These are phyloP conservation scores for Tylopilus felleus DNA, from an alignment of 768 basidiomycete genomes.

Conservation along the genomic window DNA sequence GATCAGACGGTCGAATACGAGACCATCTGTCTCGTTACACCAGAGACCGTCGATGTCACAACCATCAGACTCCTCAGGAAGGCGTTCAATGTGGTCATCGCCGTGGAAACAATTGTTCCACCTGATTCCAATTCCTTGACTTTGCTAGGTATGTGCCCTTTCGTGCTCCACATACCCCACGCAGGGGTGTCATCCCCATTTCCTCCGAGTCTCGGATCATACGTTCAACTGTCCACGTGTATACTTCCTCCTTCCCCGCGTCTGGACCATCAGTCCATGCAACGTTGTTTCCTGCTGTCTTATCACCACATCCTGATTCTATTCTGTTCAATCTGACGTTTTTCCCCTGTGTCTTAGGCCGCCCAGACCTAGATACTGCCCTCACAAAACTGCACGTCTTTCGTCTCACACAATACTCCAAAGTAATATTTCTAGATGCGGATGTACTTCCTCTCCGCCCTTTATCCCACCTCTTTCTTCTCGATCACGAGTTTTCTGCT, in stretches of 20 bases:
- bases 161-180: conserved; percentile 3
- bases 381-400: conserved; percentile 97
- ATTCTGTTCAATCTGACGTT: conserved; percentile 11
- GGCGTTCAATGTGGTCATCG: conserved; percentile 82
- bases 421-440: conserved; percentile 89
- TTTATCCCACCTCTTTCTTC: conserved; percentile 86
- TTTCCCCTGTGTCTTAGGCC: conserved; percentile 52
- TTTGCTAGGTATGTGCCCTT: conserved; percentile 66
- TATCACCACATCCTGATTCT: conserved; percentile 8
- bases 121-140: conserved; percentile 62
- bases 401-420: conserved; percentile 81
- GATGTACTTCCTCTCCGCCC: conserved; percentile 87
- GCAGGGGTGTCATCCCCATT: neutral
- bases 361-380: conserved; percentile 88
- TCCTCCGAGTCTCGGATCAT: conserved; percentile 7
- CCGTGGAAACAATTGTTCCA: conserved; percentile 84
- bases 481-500: conserved; percentile 84
- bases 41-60: conserved; percentile 84
- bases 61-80: conserved; percentile 76
- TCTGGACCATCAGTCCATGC: conserved; percentile 9
- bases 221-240: conserved; percentile 7
- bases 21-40: conserved; percentile 90
- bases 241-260: neutral
- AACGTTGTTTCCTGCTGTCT: conserved; percentile 20
- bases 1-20: conserved; percentile 53